Conservation (phyloP, 192 early-diverging fungal genomes). For the Chytriomyces sp. region DNA sequence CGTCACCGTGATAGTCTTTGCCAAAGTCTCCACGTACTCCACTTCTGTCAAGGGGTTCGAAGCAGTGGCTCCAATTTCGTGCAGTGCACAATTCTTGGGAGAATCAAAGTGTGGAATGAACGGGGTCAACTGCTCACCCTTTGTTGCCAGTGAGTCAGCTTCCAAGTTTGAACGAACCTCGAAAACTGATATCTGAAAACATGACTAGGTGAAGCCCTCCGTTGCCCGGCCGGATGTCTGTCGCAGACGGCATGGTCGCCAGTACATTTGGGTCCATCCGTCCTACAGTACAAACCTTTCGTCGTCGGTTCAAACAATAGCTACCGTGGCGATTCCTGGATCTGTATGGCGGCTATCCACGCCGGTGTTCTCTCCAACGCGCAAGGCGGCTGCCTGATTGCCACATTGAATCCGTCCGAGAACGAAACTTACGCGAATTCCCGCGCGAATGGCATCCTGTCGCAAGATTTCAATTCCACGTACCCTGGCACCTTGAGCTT, state of each 20-base stretch:
- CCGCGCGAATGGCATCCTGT: constrained; percentile 17
- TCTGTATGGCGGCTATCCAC: constrained; percentile 38
- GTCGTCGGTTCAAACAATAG: constrained; percentile 30
- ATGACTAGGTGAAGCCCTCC: not conserved
- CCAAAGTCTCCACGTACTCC: constrained; percentile 6
- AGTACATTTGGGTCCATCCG: not conserved
- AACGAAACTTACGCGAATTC: not conserved
- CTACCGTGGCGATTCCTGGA: constrained; percentile 41
- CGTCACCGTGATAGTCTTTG: constrained; percentile 1
- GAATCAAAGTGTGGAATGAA: constrained; percentile 7
- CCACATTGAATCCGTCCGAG: constrained; percentile 22
- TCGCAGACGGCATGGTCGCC: constrained; percentile 2
- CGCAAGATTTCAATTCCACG: constrained; percentile 33
- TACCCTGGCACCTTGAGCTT: constrained; percentile 36
- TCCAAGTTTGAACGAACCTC: too few species aligned
- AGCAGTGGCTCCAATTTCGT: not conserved
- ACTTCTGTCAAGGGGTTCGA: not conserved
- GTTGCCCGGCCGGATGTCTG: constrained; percentile 20
- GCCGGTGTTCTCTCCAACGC: constrained; percentile 34
- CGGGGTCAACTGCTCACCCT: constrained; percentile 4
- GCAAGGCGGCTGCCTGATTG: constrained; percentile 34
- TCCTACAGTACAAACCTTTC: constrained; percentile 19
- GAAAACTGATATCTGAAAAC: too few species aligned
- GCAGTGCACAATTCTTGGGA: not conserved
- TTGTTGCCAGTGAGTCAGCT: too few species aligned